Base-by-base conservation (phyloP, 2,329 filamentous ascomycete genomes). In the Aureobasidium sp. region DNA sequence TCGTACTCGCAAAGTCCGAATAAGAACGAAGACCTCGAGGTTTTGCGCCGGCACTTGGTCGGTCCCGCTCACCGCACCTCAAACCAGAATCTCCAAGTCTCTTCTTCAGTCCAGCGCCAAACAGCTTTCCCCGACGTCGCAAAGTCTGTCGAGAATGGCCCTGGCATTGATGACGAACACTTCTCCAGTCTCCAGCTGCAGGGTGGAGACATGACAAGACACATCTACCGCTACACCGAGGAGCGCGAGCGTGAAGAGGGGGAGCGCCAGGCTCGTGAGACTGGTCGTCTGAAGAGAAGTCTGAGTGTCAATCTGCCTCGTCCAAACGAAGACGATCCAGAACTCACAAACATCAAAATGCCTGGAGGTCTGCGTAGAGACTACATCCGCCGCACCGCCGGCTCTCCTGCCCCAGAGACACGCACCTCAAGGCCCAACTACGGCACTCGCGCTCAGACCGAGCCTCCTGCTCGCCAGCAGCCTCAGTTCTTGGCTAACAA, bases 211-310 rank as follows among this genome's bases (percentile, higher is more conserved):
- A 92, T 98, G 66, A 98, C 95, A 29, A 87, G 96, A 67, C 93
- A 95, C 64, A 97, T 99, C 72, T 99, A 99, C 83, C 91, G 93
- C 72, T 99, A 97, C 93, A 94, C 94, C 4, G 94, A 98, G 77
- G 94, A 97, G 76, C 92, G 92, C 60, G 91, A 97, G 66, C 70
- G 73, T 8, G 94, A 98, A 78, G 93, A 97, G 76, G 92, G 92
- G 53, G 90, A 96, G 75, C 84, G 89, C 54, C 88, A 90, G 70
- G 82, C 84, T 55, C 86, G 85, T 67, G 80, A 81, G 20, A 78
- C 81, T 36, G 83, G 85, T 23, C 88, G 88, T 72, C 84, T 90
- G 74, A 88, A 91, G 72, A 89, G 95, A 72, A 97, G 95, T 80
- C 91, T 95, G 81, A 98, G 95, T 79, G 98, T 98, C 77, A 90